These are phyloP conservation scores for Scenedesmus sp. DNA, from an alignment of 163 green algal genomes.

Conservation along the genomic window DNA sequence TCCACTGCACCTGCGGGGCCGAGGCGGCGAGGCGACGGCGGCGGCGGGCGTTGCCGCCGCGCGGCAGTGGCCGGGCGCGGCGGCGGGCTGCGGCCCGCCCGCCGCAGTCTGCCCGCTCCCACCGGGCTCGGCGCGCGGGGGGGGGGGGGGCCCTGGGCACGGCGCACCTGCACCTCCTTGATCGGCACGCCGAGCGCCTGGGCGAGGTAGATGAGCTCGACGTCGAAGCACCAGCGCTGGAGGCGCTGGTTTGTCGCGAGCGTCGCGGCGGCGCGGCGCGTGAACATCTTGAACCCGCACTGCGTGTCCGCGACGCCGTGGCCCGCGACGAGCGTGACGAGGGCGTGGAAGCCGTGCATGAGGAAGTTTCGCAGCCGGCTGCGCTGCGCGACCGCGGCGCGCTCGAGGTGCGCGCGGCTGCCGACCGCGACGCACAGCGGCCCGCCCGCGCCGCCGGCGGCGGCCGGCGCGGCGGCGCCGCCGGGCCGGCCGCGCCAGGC, in stretches of 20 bases:
- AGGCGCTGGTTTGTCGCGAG: slow-evolving; percentile 93
- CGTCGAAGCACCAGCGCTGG: slow-evolving; percentile 97
- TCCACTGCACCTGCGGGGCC: slow-evolving; percentile 78
- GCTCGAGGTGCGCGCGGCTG: slow-evolving; percentile 89
- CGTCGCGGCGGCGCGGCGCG: slow-evolving; percentile 71
- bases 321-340: slow-evolving; percentile 88
- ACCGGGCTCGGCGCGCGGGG: too few species aligned
- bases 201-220: slow-evolving; percentile 93
- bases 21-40: neutral
- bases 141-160: too few species aligned
- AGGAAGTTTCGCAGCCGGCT: slow-evolving; percentile 86
- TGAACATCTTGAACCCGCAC: slow-evolving; percentile 99
- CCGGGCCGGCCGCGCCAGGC: neutral
- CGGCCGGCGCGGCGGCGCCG: neutral
- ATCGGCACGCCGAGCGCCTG: slow-evolving; percentile 79
- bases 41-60: too few species aligned
- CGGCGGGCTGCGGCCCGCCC: too few species aligned
- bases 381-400: slow-evolving; percentile 72
- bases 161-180: slow-evolving; percentile 42
- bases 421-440: slow-evolving; percentile 67
- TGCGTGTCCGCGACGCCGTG: slow-evolving; percentile 85
- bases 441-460: slow-evolving; percentile 20
- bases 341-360: slow-evolving; percentile 92
- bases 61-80: too few species aligned
- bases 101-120: too few species aligned